Evolutionary conservation across 805 yeast species (phyloP).

Genomic region (Sungouiella blattae): DNA sequence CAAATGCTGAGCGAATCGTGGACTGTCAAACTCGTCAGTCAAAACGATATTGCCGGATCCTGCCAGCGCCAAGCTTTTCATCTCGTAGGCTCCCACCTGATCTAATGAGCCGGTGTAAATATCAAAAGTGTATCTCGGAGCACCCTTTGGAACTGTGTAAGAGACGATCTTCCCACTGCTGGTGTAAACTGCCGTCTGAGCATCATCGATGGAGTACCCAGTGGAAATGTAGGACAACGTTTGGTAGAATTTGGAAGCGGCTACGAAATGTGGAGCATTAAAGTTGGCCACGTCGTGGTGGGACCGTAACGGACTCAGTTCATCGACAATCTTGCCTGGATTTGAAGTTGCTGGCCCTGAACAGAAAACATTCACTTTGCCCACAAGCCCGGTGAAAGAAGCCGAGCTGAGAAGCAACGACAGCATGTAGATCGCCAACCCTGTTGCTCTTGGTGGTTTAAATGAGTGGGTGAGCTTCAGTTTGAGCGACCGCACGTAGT

Average conservation of each 20-base stretch:
- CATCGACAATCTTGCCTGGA: constrained; percentile 34
- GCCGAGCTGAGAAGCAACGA: constrained; percentile 18
- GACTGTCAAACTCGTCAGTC: constrained; percentile 25
- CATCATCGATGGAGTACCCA: constrained; percentile 23
- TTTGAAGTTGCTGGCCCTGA: constrained; percentile 37
- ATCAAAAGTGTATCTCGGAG: constrained; percentile 28
- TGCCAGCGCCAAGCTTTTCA: constrained; percentile 29
- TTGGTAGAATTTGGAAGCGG: constrained; percentile 27
- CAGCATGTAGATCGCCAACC: constrained; percentile 29
- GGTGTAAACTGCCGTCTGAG: constrained; percentile 11
- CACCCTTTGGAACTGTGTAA: constrained; percentile 10
- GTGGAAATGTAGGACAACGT: constrained; percentile 25
- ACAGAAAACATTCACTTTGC: constrained; percentile 27
- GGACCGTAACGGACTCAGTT: constrained; percentile 23
- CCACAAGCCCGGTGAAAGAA: constrained; percentile 21
- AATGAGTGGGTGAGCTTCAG: constrained; percentile 24
- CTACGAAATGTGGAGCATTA: constrained; percentile 22
- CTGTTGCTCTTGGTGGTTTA: constrained; percentile 34
- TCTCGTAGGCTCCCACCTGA: constrained; percentile 42
- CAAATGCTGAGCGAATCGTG: constrained; percentile 20
- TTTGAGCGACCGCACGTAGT: constrained; percentile 11
- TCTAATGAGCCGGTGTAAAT: constrained; percentile 37
- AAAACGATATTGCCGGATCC: constrained; percentile 33
- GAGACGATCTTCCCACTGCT: constrained; percentile 22
- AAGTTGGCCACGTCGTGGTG: constrained; percentile 34